Percentiles rank a stretch among this genome's conserved stretches.
Conservation (phyloP, 371 early-diverging fungal genomes). For the Smittium culicis region DNA sequence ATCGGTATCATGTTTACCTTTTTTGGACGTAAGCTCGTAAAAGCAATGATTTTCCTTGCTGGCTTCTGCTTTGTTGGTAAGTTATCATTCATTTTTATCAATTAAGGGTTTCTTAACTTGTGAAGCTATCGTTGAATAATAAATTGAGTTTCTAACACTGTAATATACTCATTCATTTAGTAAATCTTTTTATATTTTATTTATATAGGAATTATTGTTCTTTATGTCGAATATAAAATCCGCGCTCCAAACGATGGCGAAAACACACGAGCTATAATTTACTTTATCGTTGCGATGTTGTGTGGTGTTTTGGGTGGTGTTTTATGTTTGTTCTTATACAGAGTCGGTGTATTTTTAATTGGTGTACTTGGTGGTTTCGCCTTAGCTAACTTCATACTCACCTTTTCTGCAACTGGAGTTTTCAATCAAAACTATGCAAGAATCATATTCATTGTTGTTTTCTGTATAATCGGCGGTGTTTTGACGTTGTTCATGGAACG, state of each 20-base stretch:
- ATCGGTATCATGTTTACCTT: conserved; percentile 47
- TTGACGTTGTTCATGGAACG: conserved; percentile 37
- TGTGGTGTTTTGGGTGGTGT: conserved; percentile 43
- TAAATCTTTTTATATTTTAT: not conserved
- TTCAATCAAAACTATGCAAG: conserved; percentile 42
- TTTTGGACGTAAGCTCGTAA: conserved; percentile 43
- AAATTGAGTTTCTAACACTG: not conserved
- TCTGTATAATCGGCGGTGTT: conserved; percentile 39
- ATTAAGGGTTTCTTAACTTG: not conserved
- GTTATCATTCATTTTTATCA: conserved; percentile 17
- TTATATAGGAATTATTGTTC: conserved; percentile 25
- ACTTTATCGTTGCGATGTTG: conserved; percentile 39
- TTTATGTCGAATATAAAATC: conserved; percentile 26
- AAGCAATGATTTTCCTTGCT: conserved; percentile 39
- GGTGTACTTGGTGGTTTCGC: conserved; percentile 49
- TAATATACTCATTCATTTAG: not conserved
- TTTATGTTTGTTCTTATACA: conserved; percentile 32
- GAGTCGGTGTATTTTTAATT: conserved; percentile 29
- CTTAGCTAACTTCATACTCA: conserved; percentile 39
- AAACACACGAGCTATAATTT: conserved; percentile 28
- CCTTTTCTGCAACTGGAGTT: conserved; percentile 39
- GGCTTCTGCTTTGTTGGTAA: conserved; percentile 37
- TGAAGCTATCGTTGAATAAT: not conserved
- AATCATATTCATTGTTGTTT: conserved; percentile 44
- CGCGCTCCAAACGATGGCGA: conserved; percentile 26